Percentiles rank a stretch among this genome's conserved stretches.
Evolutionary conservation across 805 yeast species (phyloP).

Genomic region (baker's yeast (Saccharomyces cerevisiae)): DNA sequence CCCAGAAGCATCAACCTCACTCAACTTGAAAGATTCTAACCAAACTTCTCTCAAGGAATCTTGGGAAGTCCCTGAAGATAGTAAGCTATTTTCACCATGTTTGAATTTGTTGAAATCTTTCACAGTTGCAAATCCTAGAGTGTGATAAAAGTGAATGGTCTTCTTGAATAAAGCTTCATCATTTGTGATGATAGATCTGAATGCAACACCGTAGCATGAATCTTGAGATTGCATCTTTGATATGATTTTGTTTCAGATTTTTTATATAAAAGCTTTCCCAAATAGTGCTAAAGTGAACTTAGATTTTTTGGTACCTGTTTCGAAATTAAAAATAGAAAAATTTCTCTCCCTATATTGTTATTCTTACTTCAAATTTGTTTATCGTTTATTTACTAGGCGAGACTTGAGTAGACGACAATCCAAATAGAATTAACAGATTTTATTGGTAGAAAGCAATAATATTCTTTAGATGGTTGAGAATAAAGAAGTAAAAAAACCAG

Average conservation of each 20-base stretch:
- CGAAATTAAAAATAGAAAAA: neutral
- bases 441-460: neutral
- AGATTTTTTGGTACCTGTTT: neutral
- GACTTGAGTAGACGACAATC: neutral
- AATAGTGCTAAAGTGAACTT: neutral
- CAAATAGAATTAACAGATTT: neutral
- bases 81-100: constrained; percentile 23
- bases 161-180: constrained; percentile 39
- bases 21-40: constrained; percentile 62
- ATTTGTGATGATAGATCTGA: constrained; percentile 53
- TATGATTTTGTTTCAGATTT: neutral
- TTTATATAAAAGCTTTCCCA: neutral
- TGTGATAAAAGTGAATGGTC: constrained; percentile 48
- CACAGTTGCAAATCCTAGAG: constrained; percentile 52
- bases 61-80: constrained; percentile 48
- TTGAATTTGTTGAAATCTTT: constrained; percentile 51
- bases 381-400: neutral
- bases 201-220: constrained; percentile 39
- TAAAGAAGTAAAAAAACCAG: neutral
- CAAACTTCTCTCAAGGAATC: constrained; percentile 65
- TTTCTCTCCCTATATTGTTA: neutral
- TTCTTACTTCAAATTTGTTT: neutral
- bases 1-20: constrained; percentile 51
- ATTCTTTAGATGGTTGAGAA: neutral
- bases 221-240: constrained; percentile 17